Evolutionary conservation across 352 stramenopile genomes (phyloP).

Genomic region (Phytophthora crassamura): DNA sequence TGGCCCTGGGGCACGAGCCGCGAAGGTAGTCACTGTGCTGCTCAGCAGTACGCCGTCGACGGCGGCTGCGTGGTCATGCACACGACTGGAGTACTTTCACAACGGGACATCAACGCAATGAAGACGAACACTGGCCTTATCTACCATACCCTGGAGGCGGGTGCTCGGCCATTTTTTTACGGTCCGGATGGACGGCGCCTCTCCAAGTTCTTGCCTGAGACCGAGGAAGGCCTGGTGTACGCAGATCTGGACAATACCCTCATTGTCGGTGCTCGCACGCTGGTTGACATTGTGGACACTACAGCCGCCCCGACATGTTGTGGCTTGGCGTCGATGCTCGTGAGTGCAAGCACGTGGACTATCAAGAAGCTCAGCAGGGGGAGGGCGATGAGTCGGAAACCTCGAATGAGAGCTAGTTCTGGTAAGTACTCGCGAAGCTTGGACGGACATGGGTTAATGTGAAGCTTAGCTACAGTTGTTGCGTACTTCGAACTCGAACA

Average conservation of each 20-base stretch:
- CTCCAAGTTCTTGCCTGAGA: conserved; percentile 12
- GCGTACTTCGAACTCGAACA: too few species aligned
- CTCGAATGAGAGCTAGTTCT: too few species aligned
- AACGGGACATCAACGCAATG: conserved; percentile 25
- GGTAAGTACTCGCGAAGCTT: too few species aligned
- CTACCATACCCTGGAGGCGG: conserved; percentile 21
- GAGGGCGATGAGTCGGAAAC: conserved; percentile 3
- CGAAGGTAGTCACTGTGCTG: conserved; percentile 18
- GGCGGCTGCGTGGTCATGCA: conserved; percentile 32
- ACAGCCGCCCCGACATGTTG: conserved; percentile 33
- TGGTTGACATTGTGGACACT: conserved; percentile 30
- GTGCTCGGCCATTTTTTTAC: conserved; percentile 29
- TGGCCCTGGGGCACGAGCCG: conserved; percentile 27
- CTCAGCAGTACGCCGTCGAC: conserved; percentile 23
- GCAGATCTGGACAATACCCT: conserved; percentile 28
- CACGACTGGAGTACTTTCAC: conserved; percentile 12
- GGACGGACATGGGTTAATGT: too few species aligned
- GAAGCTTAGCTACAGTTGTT: too few species aligned
- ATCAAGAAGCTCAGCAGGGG: background rate
- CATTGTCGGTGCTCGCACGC: conserved; percentile 9
- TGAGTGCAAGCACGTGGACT: conserved; percentile 17
- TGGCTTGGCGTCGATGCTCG: conserved; percentile 26
- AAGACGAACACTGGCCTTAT: conserved; percentile 9
- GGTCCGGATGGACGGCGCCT: conserved; percentile 22
- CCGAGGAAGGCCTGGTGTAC: conserved; percentile 28